These are phyloP conservation scores for Leccinum variicolor DNA, from an alignment of 768 basidiomycete species.

Conservation along the genomic window DNA sequence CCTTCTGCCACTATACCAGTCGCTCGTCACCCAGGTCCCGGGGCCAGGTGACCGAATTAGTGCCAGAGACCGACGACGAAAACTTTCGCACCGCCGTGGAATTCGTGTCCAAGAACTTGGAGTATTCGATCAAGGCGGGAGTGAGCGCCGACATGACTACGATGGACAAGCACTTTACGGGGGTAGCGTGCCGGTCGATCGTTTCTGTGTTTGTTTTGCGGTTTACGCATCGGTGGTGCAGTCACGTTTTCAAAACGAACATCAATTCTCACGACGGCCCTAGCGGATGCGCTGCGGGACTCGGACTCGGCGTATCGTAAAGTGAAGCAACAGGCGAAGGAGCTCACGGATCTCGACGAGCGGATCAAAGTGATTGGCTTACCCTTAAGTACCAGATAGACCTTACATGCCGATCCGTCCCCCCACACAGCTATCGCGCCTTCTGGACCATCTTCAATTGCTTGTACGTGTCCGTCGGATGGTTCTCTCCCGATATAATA, in stretches of 20 bases:
- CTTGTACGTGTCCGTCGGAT: constrained; percentile 44
- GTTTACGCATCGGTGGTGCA: constrained; percentile 26
- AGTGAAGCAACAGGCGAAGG: constrained; percentile 47
- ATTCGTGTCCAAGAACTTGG: constrained; percentile 56
- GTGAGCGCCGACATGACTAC: constrained; percentile 52
- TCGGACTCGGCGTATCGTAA: constrained; percentile 47
- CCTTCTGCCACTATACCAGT: constrained; percentile 51
- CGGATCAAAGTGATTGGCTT: constrained; percentile 51
- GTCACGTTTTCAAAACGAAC: constrained; percentile 64
- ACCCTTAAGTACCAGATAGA: background rate
- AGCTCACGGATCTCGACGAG: constrained; percentile 59
- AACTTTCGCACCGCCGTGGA: constrained; percentile 51
- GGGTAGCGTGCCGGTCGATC: constrained; percentile 41
- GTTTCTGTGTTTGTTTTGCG: background rate
- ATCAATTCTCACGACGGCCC: constrained; percentile 59
- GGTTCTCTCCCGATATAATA: background rate
- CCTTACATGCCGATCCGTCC: constrained; percentile 4
- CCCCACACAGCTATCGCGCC: constrained; percentile 43
- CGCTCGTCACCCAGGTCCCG: constrained; percentile 55
- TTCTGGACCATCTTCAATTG: constrained; percentile 73
- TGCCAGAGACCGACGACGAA: constrained; percentile 39
- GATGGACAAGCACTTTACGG: constrained; percentile 49
- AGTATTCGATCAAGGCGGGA: constrained; percentile 55
- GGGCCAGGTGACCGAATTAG: constrained; percentile 50
- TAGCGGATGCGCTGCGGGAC: constrained; percentile 57